Percentiles rank a stretch among this genome's conserved stretches.
Evolutionary conservation across 352 stramenopile species (phyloP).

Genomic region (Phytophthora fragariaefolia): DNA sequence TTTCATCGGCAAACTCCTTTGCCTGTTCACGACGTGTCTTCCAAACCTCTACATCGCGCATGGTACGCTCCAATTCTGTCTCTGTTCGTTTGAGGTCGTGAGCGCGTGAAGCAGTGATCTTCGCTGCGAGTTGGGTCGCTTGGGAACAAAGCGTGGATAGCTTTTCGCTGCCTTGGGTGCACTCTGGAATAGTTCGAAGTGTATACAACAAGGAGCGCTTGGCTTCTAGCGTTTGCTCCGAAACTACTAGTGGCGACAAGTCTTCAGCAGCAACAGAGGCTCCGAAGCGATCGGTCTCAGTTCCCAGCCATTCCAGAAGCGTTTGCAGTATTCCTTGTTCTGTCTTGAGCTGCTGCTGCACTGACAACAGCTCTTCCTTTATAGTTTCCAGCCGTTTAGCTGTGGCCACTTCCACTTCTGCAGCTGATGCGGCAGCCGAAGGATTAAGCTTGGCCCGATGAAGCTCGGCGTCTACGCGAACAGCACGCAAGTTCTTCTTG

Average conservation of each 20-base stretch:
- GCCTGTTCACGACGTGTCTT: constrained; percentile 59
- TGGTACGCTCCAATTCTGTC: constrained; percentile 53
- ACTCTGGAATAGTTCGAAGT: constrained; percentile 49
- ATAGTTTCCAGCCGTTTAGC: constrained; percentile 44
- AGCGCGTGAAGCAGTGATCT: constrained; percentile 53
- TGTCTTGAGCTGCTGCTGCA: constrained; percentile 52
- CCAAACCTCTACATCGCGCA: constrained; percentile 75
- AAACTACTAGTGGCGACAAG: constrained; percentile 13
- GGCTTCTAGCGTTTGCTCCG: constrained; percentile 24
- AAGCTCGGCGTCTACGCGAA: constrained; percentile 53
- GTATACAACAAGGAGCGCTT: constrained; percentile 31
- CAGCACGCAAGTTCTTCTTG: constrained; percentile 57
- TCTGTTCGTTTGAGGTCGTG: constrained; percentile 65
- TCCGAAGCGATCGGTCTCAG: constrained; percentile 55
- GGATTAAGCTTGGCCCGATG: constrained; percentile 34
- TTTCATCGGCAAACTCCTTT: constrained; percentile 66
- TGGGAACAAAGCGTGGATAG: constrained; percentile 55
- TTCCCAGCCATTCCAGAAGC: constrained; percentile 51
- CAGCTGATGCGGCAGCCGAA: background rate
- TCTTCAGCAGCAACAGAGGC: constrained; percentile 31
- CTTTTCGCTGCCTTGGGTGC: constrained; percentile 52
- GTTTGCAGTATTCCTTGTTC: constrained; percentile 56
- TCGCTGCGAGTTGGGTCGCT: constrained; percentile 48
- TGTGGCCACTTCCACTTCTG: constrained; percentile 17
- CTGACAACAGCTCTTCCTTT: constrained; percentile 49